These are phyloP conservation scores for Collybia nuda DNA, from an alignment of 768 basidiomycete species.

Conservation along the genomic window DNA sequence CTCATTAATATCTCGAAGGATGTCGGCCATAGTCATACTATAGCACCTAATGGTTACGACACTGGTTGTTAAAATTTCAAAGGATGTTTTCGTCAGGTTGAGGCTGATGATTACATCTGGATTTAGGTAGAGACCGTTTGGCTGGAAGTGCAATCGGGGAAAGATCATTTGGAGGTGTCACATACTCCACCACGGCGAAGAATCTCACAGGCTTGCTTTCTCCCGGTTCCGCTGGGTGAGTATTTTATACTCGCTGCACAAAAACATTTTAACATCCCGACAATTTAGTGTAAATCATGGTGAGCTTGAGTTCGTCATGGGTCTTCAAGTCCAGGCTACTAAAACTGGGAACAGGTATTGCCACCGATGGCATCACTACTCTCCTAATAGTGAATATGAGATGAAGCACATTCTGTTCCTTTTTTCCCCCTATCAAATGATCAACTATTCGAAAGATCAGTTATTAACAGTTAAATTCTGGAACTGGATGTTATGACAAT, in stretches of 20 bases:
- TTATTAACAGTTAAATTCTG: too few species aligned
- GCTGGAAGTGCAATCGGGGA: slow-evolving; percentile 26
- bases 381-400: slow-evolving; percentile 52
- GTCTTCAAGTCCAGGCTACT: neutral
- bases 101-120: neutral
- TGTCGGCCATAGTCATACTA: slow-evolving; percentile 26
- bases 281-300: slow-evolving; percentile 34
- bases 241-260: slow-evolving; percentile 3
- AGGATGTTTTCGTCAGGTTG: neutral
- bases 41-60: slow-evolving; percentile 31
- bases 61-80: slow-evolving; percentile 19
- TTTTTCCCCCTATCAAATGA: too few species aligned
- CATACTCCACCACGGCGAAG: slow-evolving; percentile 43
- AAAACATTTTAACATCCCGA: too few species aligned
- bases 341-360: slow-evolving; percentile 41
- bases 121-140: slow-evolving; percentile 26
- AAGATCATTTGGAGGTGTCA: slow-evolving; percentile 39
- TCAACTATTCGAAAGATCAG: too few species aligned
- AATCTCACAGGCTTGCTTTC: slow-evolving; percentile 55
- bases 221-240: slow-evolving; percentile 46
- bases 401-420: neutral
- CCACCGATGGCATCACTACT: slow-evolving; percentile 56
- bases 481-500: too few species aligned
- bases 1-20: slow-evolving; percentile 15
- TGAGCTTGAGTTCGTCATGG: slow-evolving; percentile 5